Evolutionary conservation across 805 yeast genomes (phyloP).

Genomic region (Spathaspora sp.): DNA sequence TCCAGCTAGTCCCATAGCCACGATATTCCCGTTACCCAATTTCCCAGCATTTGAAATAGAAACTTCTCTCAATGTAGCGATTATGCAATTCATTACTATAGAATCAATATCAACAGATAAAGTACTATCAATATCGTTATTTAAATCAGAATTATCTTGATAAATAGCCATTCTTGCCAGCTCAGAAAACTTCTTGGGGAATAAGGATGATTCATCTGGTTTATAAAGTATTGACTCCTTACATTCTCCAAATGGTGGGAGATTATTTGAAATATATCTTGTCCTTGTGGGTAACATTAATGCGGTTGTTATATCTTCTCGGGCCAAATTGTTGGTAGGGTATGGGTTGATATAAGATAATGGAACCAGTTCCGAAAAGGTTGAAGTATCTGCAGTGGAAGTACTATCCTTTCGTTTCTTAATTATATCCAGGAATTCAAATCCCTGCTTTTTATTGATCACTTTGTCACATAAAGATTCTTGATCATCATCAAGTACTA

Average conservation of each 20-base stretch:
- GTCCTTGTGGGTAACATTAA: conserved; percentile 2
- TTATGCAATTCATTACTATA: conserved; percentile 27
- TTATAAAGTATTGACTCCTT: conserved; percentile 24
- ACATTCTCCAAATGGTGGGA: conserved; percentile 39
- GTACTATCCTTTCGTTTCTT: conserved; percentile 3
- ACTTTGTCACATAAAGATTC: conserved; percentile 35
- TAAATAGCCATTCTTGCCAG: conserved; percentile 32
- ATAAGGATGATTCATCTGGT: conserved; percentile 3
- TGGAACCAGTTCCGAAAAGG: conserved; percentile 3
- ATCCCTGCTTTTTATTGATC: conserved; percentile 25
- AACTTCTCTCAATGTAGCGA: conserved; percentile 30
- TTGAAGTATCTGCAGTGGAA: neutral
- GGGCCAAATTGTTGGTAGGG: conserved; percentile 16
- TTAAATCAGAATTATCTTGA: conserved; percentile 18
- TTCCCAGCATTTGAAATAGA: conserved; percentile 22
- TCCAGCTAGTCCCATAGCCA: neutral
- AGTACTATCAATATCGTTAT: conserved; percentile 20
- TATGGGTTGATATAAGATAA: conserved; percentile 25
- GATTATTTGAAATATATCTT: conserved; percentile 21
- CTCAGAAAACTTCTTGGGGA: conserved; percentile 37
- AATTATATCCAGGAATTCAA: conserved; percentile 17
- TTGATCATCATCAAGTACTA: conserved; percentile 29
- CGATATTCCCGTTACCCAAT: conserved; percentile 5
- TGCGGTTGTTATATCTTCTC: neutral
- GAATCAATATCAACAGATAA: conserved; percentile 29